phyloP scores from a whole-genome alignment of 305 asterid genomes.

The Fraxinus latifolia region DNA sequence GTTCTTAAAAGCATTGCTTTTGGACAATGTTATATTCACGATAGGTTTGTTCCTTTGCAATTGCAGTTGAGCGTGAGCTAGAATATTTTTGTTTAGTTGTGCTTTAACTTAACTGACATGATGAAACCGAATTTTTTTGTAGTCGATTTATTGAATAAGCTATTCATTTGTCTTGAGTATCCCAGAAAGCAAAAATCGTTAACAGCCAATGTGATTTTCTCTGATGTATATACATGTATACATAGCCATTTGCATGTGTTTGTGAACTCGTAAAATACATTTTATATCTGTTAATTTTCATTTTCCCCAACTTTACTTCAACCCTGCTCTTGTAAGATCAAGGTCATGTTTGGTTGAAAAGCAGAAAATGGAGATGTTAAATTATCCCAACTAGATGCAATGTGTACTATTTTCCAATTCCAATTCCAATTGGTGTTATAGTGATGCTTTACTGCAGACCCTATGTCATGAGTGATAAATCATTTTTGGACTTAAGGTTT shows the following conservation, averaged over 20 bases:
- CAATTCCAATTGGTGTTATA: background rate
- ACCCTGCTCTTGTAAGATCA: background rate
- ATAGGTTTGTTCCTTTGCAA: slow-evolving; percentile 9
- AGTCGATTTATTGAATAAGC: slow-evolving; percentile 15
- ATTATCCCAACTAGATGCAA: slow-evolving; percentile 10
- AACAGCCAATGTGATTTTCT: slow-evolving; percentile 17
- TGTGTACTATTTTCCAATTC: background rate
- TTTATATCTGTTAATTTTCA: slow-evolving; percentile 3
- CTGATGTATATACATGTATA: background rate
- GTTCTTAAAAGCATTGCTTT: background rate
- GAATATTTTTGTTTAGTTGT: slow-evolving; percentile 4
- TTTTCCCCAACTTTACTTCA: background rate
- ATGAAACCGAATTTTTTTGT: background rate
- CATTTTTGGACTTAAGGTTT: slow-evolving; percentile 1
- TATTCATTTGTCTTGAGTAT: background rate
- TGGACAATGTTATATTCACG: slow-evolving; percentile 5
- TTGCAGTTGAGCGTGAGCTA: slow-evolving; percentile 16
- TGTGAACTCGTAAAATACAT: background rate
- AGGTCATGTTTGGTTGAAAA: background rate
- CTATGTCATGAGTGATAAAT: slow-evolving; percentile 2
- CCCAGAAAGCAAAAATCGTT: background rate
- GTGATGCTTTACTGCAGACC: slow-evolving; percentile 6
- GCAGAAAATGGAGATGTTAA: background rate
- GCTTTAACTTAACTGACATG: background rate
- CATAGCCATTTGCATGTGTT: background rate